A percentile compares a stretch with the other conserved stretches of the same genome.
phyloP scores from a whole-genome alignment of 352 stramenopile genomes.

The Plasmopara viticola region DNA sequence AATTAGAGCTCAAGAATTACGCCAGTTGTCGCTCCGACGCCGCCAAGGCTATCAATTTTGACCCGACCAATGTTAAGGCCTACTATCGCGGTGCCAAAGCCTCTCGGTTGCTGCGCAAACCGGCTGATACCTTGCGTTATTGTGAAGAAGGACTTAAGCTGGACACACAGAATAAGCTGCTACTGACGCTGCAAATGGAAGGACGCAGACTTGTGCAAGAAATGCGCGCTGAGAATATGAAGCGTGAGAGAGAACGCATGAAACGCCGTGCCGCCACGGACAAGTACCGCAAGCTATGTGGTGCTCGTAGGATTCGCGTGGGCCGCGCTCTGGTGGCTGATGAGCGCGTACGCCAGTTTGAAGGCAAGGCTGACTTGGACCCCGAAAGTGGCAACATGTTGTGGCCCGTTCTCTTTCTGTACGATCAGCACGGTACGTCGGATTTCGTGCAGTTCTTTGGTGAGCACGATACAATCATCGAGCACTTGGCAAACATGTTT shows the following conservation, averaged over 20 bases:
- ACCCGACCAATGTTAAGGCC: conserved; percentile 73
- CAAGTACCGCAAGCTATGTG: conserved; percentile 75
- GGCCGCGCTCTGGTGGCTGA: conserved; percentile 72
- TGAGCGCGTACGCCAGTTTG: conserved; percentile 73
- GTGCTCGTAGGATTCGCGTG: conserved; percentile 53
- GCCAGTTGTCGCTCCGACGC: conserved; percentile 76
- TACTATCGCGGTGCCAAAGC: conserved; percentile 84
- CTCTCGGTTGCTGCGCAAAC: conserved; percentile 70
- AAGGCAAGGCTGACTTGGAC: conserved; percentile 76
- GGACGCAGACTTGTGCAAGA: conserved; percentile 55
- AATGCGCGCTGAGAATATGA: conserved; percentile 49
- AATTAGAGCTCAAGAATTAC: conserved; percentile 85
- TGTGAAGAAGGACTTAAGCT: conserved; percentile 66
- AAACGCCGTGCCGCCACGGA: conserved; percentile 59
- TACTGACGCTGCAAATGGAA: conserved; percentile 63
- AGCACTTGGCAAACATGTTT: conserved; percentile 88
- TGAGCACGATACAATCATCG: conserved; percentile 74
- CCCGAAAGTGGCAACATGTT: conserved; percentile 49
- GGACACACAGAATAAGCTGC: conserved; percentile 73
- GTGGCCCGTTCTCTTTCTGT: conserved; percentile 82
- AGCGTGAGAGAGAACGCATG: conserved; percentile 62
- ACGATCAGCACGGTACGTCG: conserved; percentile 78
- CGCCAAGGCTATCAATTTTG: conserved; percentile 59
- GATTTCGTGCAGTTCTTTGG: conserved; percentile 81
- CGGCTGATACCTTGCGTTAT: conserved; percentile 75